phyloP scores from a whole-genome alignment of 108 stramenopile species.

The Cyclotella distinguenda region DNA sequence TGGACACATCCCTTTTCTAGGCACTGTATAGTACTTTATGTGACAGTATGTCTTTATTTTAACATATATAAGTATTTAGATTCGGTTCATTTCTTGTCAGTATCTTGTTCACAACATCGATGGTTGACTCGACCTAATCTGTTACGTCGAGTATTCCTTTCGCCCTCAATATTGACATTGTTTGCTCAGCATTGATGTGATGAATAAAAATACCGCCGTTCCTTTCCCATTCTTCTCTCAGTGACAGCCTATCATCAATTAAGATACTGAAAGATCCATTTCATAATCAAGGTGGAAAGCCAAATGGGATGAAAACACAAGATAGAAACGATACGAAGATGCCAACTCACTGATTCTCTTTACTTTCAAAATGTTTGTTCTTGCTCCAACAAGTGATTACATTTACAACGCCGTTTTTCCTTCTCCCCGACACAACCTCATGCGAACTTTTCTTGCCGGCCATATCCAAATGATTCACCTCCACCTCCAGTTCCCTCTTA shows the following conservation, averaged over 20 bases:
- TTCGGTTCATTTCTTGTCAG: too few relatives aligned
- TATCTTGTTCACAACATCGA: too few relatives aligned
- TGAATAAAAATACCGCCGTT: constrained; percentile 83
- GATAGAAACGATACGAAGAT: constrained; percentile 1
- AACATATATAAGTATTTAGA: too few relatives aligned
- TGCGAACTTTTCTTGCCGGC: constrained; percentile 52
- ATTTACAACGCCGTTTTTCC: constrained; percentile 40
- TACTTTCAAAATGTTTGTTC: constrained; percentile 73
- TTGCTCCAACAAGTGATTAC: constrained; percentile 83
- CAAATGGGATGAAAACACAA: too few relatives aligned
- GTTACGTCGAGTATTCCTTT: constrained; percentile 41
- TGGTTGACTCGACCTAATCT: too few relatives aligned
- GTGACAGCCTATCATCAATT: constrained; percentile 69
- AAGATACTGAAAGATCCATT: constrained; percentile 39
- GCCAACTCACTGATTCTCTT: constrained; percentile 35
- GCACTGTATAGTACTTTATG: constrained; percentile 4
- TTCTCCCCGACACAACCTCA: constrained; percentile 29
- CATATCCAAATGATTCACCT: constrained; percentile 67
- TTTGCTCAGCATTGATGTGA: constrained; percentile 43
- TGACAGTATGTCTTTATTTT: background rate
- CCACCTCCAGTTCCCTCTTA: constrained; percentile 56
- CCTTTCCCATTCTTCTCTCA: constrained; percentile 57
- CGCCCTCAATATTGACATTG: constrained; percentile 26
- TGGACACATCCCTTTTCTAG: constrained; percentile 11
- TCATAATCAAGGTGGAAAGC: too few relatives aligned